These are phyloP conservation scores for Neurospora sp. DNA, from an alignment of 495 filamentous ascomycete genomes.

Conservation along the genomic window DNA sequence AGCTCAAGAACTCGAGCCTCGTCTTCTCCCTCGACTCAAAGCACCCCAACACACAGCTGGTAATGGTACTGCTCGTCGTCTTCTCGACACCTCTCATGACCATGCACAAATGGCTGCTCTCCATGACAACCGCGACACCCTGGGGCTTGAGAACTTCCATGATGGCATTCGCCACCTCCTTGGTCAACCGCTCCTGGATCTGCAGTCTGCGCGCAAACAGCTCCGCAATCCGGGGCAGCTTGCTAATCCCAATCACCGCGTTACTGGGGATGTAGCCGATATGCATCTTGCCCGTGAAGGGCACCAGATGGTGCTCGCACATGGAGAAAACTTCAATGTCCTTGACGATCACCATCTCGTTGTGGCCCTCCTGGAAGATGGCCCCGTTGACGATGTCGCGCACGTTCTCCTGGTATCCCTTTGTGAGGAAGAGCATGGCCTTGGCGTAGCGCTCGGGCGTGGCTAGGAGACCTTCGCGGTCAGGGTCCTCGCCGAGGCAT, in stretches of 20 bases:
- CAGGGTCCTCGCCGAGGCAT: conserved; percentile 91
- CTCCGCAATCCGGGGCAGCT: conserved; percentile 88
- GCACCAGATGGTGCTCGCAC: conserved; percentile 96
- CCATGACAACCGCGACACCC: conserved; percentile 95
- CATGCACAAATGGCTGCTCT: conserved; percentile 97
- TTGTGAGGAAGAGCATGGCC: conserved; percentile 98
- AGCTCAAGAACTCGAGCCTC: conserved; percentile 82
- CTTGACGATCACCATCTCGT: conserved; percentile 94
- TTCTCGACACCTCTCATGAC: conserved; percentile 94
- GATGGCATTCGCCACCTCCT: conserved; percentile 89
- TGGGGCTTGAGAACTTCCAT: conserved; percentile 88
- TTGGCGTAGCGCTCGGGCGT: conserved; percentile 91
- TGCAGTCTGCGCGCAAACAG: conserved; percentile 93
- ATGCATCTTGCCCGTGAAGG: conserved; percentile 97
- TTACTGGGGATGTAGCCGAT: conserved; percentile 90
- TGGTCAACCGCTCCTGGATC: conserved; percentile 90
- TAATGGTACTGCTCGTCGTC: conserved; percentile 74
- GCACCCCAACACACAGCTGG: conserved; percentile 90
- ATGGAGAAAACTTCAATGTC: conserved; percentile 94
- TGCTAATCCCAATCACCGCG: conserved; percentile 87
- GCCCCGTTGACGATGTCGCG: conserved; percentile 86
- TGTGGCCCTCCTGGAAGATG: conserved; percentile 94
- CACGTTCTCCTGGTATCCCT: conserved; percentile 95
- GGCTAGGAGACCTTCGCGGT: conserved; percentile 75
- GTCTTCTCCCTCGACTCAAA: conserved; percentile 90